Conservation (phyloP, 2,329 filamentous ascomycete species). For the Pyrenophora teres region DNA sequence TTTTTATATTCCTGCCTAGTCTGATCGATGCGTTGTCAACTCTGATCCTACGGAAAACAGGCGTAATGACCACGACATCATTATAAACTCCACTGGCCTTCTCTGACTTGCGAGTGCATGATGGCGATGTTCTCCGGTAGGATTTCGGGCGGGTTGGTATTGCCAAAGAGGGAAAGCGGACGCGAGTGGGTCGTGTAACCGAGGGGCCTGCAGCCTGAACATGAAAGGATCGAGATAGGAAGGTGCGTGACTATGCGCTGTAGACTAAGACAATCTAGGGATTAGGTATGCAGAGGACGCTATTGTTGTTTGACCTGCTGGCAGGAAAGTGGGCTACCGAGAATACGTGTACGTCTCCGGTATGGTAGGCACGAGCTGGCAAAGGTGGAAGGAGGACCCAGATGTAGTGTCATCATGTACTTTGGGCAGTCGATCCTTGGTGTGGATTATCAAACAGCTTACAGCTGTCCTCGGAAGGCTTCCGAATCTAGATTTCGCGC, state of each 20-base stretch:
- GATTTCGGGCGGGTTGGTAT: slow-evolving; percentile 31
- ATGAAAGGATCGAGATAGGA: slow-evolving; percentile 31
- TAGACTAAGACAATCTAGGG: slow-evolving; percentile 46
- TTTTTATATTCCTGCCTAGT: slow-evolving; percentile 43
- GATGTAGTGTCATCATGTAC: too few relatives aligned
- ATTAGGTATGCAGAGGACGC: slow-evolving; percentile 25
- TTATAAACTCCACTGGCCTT: slow-evolving; percentile 46
- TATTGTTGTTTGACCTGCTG: not conserved
- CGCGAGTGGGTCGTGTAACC: slow-evolving; percentile 38
- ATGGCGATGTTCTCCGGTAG: slow-evolving; percentile 43
- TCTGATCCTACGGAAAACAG: too few relatives aligned
- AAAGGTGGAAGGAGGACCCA: too few relatives aligned
- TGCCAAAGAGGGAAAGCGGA: slow-evolving; percentile 37
- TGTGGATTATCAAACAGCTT: too few relatives aligned
- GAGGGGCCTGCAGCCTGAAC: slow-evolving; percentile 30
- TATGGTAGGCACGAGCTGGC: too few relatives aligned
- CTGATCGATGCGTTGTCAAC: slow-evolving; percentile 37
- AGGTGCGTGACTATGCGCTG: slow-evolving; percentile 46
- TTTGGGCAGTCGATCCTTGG: too few relatives aligned
- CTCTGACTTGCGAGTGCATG: slow-evolving; percentile 39
- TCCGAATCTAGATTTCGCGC: too few relatives aligned
- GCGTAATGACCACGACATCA: slow-evolving; percentile 49
- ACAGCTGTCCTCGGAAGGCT: too few relatives aligned
- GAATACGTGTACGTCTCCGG: too few relatives aligned
- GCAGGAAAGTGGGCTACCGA: not conserved